A percentile compares a stretch with the other conserved stretches of the same genome.
phyloP scores from a whole-genome alignment of 257 asterid species.

The Petunia secreta region DNA sequence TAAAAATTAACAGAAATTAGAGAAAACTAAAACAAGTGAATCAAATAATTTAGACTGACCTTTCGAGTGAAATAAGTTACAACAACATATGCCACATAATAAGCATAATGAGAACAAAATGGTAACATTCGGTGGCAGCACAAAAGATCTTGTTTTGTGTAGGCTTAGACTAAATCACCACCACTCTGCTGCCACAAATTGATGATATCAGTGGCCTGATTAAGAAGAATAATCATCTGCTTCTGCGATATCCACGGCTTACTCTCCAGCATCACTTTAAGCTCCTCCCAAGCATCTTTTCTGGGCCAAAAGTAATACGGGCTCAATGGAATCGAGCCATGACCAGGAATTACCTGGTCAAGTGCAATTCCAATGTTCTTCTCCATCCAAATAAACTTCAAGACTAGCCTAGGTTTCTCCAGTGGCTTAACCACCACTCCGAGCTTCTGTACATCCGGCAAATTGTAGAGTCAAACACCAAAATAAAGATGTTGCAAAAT shows the following conservation, averaged over 20 bases:
- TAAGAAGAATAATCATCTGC: constrained; percentile 45
- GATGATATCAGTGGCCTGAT: constrained; percentile 55
- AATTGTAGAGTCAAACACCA: neutral
- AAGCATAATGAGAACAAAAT: neutral
- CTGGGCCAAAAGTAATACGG: constrained; percentile 55
- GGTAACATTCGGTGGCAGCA: neutral
- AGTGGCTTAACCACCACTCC: constrained; percentile 50
- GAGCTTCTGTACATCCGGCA: constrained; percentile 37
- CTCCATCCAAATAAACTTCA: constrained; percentile 54
- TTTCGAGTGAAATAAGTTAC: constrained; percentile 13
- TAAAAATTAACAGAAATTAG: neutral
- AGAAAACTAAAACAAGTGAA: constrained; percentile 4
- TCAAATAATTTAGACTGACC: neutral
- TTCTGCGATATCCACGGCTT: constrained; percentile 50
- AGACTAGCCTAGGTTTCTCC: constrained; percentile 49
- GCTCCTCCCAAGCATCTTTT: constrained; percentile 59
- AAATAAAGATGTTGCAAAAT: neutral
- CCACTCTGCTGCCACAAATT: constrained; percentile 54
- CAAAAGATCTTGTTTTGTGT: neutral
- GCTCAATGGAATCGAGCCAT: constrained; percentile 52
- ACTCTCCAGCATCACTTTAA: constrained; percentile 43
- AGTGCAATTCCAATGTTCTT: constrained; percentile 50
- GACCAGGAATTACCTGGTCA: constrained; percentile 52
- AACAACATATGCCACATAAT: constrained; percentile 6
- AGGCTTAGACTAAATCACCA: constrained; percentile 36